Percentiles rank a stretch among this genome's conserved stretches.
Evolutionary conservation across 768 basidiomycete genomes (phyloP).

Genomic region (Leccinum boreale): DNA sequence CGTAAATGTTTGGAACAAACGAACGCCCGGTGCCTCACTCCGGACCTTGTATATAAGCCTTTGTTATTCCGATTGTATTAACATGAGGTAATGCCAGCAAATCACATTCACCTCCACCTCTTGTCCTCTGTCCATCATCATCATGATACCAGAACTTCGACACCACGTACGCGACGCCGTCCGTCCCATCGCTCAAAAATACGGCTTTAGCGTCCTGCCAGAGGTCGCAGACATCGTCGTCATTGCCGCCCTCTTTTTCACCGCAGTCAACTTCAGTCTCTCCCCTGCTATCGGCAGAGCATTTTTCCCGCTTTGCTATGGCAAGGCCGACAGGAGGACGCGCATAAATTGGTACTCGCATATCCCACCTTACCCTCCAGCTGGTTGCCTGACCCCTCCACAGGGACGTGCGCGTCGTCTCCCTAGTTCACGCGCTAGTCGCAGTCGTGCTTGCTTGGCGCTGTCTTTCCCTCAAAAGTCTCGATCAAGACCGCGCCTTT

Average conservation of each 20-base stretch:
- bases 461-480: conserved; percentile 44
- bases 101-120: not conserved
- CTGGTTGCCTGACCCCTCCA: not conserved
- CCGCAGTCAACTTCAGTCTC: conserved; percentile 52
- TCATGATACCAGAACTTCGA: conserved; percentile 30
- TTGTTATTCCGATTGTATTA: conserved; percentile 8
- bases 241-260: conserved; percentile 54
- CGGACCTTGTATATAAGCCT: conserved; percentile 1
- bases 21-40: not conserved
- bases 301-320: conserved; percentile 50
- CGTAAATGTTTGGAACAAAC: conserved; percentile 28
- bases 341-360: conserved; percentile 56
- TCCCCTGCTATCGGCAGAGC: conserved; percentile 51
- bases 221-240: conserved; percentile 53
- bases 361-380: not conserved
- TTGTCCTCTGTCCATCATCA: not conserved
- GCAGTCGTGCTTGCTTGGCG: conserved; percentile 62
- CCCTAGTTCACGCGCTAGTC: conserved; percentile 68
- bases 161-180: conserved; percentile 27
- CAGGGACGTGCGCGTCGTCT: conserved; percentile 71
- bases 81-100: conserved; percentile 19
- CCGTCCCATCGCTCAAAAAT: conserved; percentile 28
- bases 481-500: conserved; percentile 64
- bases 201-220: conserved; percentile 54
- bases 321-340: conserved; percentile 41